phyloP scores from a whole-genome alignment of 1,284 basidiomycete genomes.

The Baeospora myosura region DNA sequence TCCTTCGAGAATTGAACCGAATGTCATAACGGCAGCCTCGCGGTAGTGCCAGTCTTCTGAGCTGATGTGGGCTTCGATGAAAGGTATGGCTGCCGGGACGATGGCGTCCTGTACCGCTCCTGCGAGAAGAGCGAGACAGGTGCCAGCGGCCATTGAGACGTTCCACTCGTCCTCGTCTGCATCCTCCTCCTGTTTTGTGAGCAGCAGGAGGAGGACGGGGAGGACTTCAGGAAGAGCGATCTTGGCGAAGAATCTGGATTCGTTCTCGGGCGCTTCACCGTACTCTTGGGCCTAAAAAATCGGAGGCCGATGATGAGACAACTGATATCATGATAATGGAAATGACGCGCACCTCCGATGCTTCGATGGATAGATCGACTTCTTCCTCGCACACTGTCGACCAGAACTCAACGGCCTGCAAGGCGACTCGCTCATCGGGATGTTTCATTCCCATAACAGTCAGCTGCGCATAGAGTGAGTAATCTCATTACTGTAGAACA shows the following conservation, averaged over 20 bases:
- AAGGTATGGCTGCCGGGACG: conserved; percentile 91
- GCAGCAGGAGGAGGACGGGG: conserved; percentile 83
- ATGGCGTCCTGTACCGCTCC: conserved; percentile 88
- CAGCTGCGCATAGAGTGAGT: conserved; percentile 42
- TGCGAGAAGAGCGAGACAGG: conserved; percentile 85
- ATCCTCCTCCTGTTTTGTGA: conserved; percentile 93
- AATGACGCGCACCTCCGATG: conserved; percentile 64
- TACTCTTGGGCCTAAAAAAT: conserved; percentile 73
- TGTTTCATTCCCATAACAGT: conserved; percentile 99
- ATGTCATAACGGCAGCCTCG: conserved; percentile 97
- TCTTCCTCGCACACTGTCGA: conserved; percentile 98
- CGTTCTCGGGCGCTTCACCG: conserved; percentile 82
- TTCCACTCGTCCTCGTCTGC: conserved; percentile 99
- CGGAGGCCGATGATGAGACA: conserved; percentile 9
- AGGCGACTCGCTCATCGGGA: conserved; percentile 81
- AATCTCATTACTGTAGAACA: conserved; percentile 3
- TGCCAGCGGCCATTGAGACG: conserved; percentile 95
- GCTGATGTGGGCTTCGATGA: conserved; percentile 96
- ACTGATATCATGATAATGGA: background rate
- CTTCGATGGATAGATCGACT: conserved; percentile 87
- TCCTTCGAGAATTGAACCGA: conserved; percentile 95
- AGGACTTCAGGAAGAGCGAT: conserved; percentile 92
- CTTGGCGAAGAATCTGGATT: conserved; percentile 90
- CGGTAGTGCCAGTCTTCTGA: conserved; percentile 89
- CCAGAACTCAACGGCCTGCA: conserved; percentile 99